Conservation (phyloP, 208 protist genomes). For the Balamuthia mandrillaris region DNA sequence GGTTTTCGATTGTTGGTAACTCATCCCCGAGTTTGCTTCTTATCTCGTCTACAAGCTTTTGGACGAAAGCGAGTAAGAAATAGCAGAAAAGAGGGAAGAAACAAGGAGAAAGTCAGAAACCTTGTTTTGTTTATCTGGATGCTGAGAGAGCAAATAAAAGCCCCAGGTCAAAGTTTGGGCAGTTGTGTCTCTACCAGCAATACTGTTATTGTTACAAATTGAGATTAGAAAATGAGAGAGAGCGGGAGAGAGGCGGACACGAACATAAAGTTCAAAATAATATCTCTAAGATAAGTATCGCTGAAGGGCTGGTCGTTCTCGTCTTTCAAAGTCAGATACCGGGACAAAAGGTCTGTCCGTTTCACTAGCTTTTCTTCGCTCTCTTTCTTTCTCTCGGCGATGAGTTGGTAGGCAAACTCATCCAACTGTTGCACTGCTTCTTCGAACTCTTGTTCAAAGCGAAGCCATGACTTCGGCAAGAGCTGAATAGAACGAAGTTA, state of each 20-base stretch:
- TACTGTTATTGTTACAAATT: background rate
- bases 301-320: conserved; percentile 16
- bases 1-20: background rate
- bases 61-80: background rate
- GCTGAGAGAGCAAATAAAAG: background rate
- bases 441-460: background rate
- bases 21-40: background rate
- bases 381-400: background rate
- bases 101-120: background rate
- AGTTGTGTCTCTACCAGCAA: conserved; percentile 13
- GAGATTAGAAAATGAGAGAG: background rate
- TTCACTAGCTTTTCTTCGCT: background rate
- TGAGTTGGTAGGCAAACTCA: conserved; percentile 14
- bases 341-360: background rate
- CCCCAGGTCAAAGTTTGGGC: conserved; percentile 8
- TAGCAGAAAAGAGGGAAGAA: background rate
- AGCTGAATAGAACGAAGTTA: no score
- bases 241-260: background rate
- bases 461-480: background rate
- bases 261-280: conserved; percentile 33
- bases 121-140: background rate
- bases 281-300: conserved; percentile 18
- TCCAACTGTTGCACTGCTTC: background rate
- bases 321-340: conserved; percentile 2
- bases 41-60: background rate